Evolutionary conservation across 73 alveolate species (phyloP), one percentile per base, ranked within the genome.

Genomic region (Paramecium pentaurelia): DNA sequence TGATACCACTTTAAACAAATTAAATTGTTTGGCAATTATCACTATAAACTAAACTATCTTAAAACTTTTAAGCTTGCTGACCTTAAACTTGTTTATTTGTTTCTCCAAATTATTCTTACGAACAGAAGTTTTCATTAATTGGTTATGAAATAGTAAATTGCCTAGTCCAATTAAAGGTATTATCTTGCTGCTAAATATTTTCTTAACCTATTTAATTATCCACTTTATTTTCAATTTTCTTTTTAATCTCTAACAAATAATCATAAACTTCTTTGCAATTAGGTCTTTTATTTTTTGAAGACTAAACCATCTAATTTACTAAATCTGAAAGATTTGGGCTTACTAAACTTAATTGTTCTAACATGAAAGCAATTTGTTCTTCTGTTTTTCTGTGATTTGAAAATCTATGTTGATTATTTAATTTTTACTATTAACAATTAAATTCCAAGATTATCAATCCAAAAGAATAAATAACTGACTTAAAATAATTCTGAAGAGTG

Each of bases 401-500:
- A 80, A 80, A 80, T 18, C 91, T 80, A 40, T 11, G 1, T 20
- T 16, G 16, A 60, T 27, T 14, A 20, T 25, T 28, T 44, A 14
- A 80, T 11, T n/a, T 22, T 44, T 80, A 80, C 91, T 49, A 25
- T 49, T 47, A 42, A 9, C 45, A 42, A 25, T 10, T 8, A 27
- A 80, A 42, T 47, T 80, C 91, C 8, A 80, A 42, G 5, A 80
- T 28, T 1, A 80, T 44, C n/a, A 80, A 47, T 45, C 77, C 91
- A 20, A 80, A 42, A 45, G 91, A 80, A 49, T 80, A 80, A 10
- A 80, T 14, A 45, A 80, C 73, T 22, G 91, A 45, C 18, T 80
- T 80, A 47, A 45, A 49, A 36, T 80, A 80, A 25, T 80, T 80
- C 45, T 80, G 45, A 25, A 80, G 49, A 12, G 58, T 80, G 2